Percentiles rank a stretch among this genome's conserved stretches.
phyloP scores from a whole-genome alignment of 176 grass and related monocot species.

The Phoenix roebelenii region DNA sequence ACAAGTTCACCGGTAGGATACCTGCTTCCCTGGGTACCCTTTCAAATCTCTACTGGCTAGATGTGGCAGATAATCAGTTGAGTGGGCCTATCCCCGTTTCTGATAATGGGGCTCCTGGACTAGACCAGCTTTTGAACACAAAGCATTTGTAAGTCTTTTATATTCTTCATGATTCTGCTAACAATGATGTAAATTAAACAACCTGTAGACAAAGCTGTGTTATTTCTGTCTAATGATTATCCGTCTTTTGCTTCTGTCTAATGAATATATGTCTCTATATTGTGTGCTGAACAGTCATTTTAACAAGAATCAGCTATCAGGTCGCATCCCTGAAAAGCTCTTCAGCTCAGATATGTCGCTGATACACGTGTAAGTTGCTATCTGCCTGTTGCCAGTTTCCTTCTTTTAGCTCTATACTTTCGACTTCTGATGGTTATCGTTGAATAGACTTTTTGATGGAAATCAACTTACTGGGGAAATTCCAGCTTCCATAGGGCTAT shows the following conservation, averaged over 20 bases:
- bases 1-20: constrained; percentile 66
- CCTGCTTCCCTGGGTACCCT: constrained; percentile 80
- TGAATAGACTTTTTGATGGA: constrained; percentile 72
- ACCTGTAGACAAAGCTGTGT: no score
- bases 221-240: no score
- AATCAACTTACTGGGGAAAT: constrained; percentile 63
- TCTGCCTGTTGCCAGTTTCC: not conserved
- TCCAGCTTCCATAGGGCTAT: constrained; percentile 61
- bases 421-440: constrained; percentile 3
- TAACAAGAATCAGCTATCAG: constrained; percentile 79
- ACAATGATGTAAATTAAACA: not conserved
- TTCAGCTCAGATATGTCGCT: constrained; percentile 72
- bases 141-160: constrained; percentile 77
- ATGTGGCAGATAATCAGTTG: constrained; percentile 68
- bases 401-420: not conserved
- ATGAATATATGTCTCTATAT: not conserved
- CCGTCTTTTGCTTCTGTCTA: no score
- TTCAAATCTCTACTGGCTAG: constrained; percentile 78
- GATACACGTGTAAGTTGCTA: constrained; percentile 71
- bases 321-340: constrained; percentile 64
- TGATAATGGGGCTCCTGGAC: constrained; percentile 33
- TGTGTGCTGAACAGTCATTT: constrained; percentile 62
- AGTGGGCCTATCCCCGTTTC: constrained; percentile 69
- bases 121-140: constrained; percentile 61
- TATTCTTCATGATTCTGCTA: constrained; percentile 8